Evolutionary conservation across 2,329 filamentous ascomycete genomes (phyloP).

Genomic region (Pezicula neosporulosa): DNA sequence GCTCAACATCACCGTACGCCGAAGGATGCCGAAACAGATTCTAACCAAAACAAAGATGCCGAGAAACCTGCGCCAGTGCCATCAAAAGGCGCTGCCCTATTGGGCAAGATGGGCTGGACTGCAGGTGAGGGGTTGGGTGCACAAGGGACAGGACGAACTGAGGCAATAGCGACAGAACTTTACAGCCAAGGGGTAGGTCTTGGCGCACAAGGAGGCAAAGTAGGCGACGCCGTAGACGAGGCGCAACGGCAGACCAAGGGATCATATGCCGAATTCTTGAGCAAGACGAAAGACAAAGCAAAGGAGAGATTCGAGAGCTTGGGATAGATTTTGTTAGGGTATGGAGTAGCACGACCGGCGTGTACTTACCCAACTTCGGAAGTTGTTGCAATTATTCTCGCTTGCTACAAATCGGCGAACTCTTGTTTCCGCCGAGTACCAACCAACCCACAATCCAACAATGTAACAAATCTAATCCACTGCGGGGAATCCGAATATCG

Average conservation of each 20-base stretch:
- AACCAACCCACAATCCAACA: too few relatives aligned
- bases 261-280: slow-evolving; percentile 59
- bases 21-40: slow-evolving; percentile 21
- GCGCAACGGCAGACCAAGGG: slow-evolving; percentile 59
- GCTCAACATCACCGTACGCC: slow-evolving; percentile 31
- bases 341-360: too few relatives aligned
- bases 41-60: slow-evolving; percentile 27
- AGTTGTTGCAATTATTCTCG: too few relatives aligned
- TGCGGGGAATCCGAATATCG: too few relatives aligned
- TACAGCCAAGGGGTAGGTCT: slow-evolving; percentile 68
- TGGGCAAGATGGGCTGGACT: slow-evolving; percentile 73
- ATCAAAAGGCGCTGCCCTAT: slow-evolving; percentile 63
- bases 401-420: too few relatives aligned
- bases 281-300: slow-evolving; percentile 62
- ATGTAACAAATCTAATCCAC: too few relatives aligned
- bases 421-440: too few relatives aligned
- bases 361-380: too few relatives aligned
- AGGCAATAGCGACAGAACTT: slow-evolving; percentile 59
- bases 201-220: slow-evolving; percentile 65
- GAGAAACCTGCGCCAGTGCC: slow-evolving; percentile 35
- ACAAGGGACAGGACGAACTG: slow-evolving; percentile 57
- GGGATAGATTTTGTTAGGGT: slow-evolving; percentile 22
- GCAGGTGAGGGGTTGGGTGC: slow-evolving; percentile 63
- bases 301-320: slow-evolving; percentile 62
- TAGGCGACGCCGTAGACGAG: slow-evolving; percentile 64